A percentile compares a stretch with the other conserved stretches of the same genome.
phyloP scores from a whole-genome alignment of 1,139 yeast species.

The Saccharomyces pastorianus region DNA sequence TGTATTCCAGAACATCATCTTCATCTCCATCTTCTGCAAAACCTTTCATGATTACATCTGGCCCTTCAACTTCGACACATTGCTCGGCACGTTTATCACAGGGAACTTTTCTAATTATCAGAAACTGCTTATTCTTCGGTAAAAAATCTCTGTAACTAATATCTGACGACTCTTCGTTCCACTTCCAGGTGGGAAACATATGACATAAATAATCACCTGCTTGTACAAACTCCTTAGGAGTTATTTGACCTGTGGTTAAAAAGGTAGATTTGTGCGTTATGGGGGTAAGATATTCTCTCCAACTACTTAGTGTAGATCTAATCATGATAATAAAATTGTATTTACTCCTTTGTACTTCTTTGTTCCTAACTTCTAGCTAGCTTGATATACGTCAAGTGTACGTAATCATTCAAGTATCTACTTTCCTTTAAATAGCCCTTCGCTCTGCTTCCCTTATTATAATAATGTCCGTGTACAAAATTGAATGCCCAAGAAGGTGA shows the following conservation, averaged over 20 bases:
- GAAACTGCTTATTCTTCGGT: constrained; percentile 77
- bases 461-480: neutral
- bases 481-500: neutral
- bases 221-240: constrained; percentile 84
- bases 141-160: constrained; percentile 49
- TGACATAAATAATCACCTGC: constrained; percentile 90
- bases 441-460: neutral
- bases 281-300: constrained; percentile 90
- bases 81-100: constrained; percentile 66
- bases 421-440: neutral
- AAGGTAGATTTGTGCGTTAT: constrained; percentile 77
- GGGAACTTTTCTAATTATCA: constrained; percentile 86
- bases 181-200: constrained; percentile 95
- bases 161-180: constrained; percentile 51
- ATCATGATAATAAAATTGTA: constrained; percentile 20
- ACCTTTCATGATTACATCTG: constrained; percentile 34
- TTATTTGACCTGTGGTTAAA: constrained; percentile 76
- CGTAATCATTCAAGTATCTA: neutral
- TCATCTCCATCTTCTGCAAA: constrained; percentile 27
- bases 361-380: neutral
- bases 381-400: neutral
- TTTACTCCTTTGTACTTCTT: constrained; percentile 1
- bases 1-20: constrained; percentile 10
- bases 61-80: constrained; percentile 39
- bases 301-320: constrained; percentile 73